Percentiles rank a stretch among this genome's conserved stretches.
These are phyloP conservation scores for Apiospora rasikravindrae DNA, from an alignment of 2,329 filamentous ascomycete genomes.

Conservation along the genomic window DNA sequence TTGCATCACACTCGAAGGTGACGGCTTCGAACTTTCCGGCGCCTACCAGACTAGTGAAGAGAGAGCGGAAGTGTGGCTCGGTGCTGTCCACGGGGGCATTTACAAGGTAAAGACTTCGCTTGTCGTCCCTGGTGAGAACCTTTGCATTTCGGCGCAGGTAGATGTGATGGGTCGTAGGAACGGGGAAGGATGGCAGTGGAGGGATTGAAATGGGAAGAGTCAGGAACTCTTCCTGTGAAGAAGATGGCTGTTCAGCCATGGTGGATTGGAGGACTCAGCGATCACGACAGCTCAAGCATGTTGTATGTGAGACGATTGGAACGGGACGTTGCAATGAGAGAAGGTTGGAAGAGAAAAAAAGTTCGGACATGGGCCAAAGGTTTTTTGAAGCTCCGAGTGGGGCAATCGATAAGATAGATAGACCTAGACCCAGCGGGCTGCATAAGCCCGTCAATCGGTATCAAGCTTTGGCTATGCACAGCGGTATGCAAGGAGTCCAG, in stretches of 20 bases:
- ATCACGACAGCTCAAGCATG: conserved; percentile 17
- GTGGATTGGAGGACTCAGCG: neutral
- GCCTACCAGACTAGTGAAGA: conserved; percentile 78
- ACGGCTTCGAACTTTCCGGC: conserved; percentile 80
- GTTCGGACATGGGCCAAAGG: neutral
- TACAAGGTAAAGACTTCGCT: conserved; percentile 85
- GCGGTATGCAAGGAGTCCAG: neutral
- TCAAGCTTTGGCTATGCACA: neutral
- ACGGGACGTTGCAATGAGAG: neutral
- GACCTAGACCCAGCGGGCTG: neutral
- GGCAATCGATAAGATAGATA: neutral
- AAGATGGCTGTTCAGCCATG: conserved; percentile 41
- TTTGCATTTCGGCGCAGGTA: conserved; percentile 85
- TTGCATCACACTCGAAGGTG: conserved; percentile 70
- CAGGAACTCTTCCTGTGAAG: conserved; percentile 66
- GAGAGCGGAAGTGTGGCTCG: conserved; percentile 72
- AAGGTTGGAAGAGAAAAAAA: conserved; percentile 19
- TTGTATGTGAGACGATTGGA: conserved; percentile 7
- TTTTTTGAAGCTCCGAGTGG: conserved; percentile 11
- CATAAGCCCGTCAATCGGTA: neutral
- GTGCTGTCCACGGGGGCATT: conserved; percentile 89
- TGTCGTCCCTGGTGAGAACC: conserved; percentile 73
- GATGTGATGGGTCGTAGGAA: conserved; percentile 75
- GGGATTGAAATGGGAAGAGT: conserved; percentile 73
- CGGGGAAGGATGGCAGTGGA: conserved; percentile 64